Percentiles rank a stretch among this genome's conserved stretches.
phyloP scores from a whole-genome alignment of 331 rosid species.

The Saraca asoca region DNA sequence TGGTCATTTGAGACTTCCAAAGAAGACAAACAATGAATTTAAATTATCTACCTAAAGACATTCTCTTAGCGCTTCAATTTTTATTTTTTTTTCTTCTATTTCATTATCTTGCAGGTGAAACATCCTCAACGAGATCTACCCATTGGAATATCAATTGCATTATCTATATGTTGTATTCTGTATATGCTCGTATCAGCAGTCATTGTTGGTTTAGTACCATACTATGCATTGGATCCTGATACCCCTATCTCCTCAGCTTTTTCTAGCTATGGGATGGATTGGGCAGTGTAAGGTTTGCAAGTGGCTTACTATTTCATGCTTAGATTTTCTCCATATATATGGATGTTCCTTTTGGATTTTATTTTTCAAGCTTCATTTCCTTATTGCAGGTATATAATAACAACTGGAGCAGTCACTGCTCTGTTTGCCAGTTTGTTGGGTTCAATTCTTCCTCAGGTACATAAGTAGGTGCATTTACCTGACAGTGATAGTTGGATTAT shows the following conservation, averaged over 20 bases:
- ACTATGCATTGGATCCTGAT: constrained; percentile 79
- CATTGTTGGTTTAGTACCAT: constrained; percentile 90
- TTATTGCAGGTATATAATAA: constrained; percentile 67
- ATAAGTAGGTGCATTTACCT: constrained; percentile 25
- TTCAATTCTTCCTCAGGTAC: constrained; percentile 94
- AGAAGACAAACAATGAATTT: background rate
- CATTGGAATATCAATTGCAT: constrained; percentile 65
- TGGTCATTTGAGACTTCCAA: background rate
- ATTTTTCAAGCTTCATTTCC: constrained; percentile 18
- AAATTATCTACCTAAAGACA: background rate
- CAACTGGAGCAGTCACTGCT: constrained; percentile 89
- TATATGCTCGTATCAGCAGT: constrained; percentile 88
- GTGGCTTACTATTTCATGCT: constrained; percentile 23
- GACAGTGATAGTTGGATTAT: constrained; percentile 19
- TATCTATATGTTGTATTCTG: constrained; percentile 69
- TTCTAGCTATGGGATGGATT: constrained; percentile 77
- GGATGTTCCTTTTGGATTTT: background rate
- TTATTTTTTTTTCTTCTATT: background rate
- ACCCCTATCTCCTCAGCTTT: constrained; percentile 88
- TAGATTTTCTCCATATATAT: background rate
- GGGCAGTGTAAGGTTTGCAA: constrained; percentile 89
- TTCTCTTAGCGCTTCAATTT: constrained; percentile 12
- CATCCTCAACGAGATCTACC: constrained; percentile 95
- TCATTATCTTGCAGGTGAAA: constrained; percentile 61
- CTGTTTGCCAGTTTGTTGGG: constrained; percentile 90